A percentile compares a stretch with the other conserved stretches of the same genome.
Evolutionary conservation across 768 basidiomycete genomes (phyloP).

Genomic region (Xerocomellus dryophilus): DNA sequence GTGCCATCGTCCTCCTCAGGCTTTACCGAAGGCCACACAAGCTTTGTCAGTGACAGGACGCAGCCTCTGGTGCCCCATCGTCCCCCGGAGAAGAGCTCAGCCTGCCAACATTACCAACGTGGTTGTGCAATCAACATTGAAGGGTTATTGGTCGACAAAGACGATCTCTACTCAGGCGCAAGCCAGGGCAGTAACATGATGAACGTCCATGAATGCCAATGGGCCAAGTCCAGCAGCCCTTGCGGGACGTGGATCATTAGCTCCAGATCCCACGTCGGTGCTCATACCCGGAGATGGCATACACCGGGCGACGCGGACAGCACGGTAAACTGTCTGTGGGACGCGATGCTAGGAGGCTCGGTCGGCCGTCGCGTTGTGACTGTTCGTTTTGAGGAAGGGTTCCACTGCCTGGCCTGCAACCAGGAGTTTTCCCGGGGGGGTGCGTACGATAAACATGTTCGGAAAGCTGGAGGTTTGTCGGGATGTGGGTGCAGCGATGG

Average conservation of each 20-base stretch:
- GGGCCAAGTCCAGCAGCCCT: background rate
- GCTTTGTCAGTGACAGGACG: too few relatives aligned
- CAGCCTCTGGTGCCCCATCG: background rate
- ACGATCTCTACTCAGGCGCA: background rate
- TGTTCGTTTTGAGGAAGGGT: slow-evolving; percentile 1
- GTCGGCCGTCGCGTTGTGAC: slow-evolving; percentile 5
- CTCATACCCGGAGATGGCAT: slow-evolving; percentile 11
- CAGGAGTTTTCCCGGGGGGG: slow-evolving; percentile 1
- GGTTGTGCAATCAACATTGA: background rate
- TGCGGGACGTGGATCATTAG: slow-evolving; percentile 12
- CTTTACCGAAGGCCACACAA: background rate
- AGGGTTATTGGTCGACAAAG: slow-evolving; percentile 7
- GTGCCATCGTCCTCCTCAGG: background rate
- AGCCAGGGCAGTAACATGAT: background rate
- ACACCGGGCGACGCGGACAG: too few relatives aligned
- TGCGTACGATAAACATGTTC: slow-evolving; percentile 1
- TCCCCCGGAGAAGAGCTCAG: background rate
- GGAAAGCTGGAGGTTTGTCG: background rate
- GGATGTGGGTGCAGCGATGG: background rate
- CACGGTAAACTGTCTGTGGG: slow-evolving; percentile 1
- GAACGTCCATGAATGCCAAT: slow-evolving; percentile 7
- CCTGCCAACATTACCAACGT: background rate
- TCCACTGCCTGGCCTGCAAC: slow-evolving; percentile 3
- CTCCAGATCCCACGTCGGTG: background rate
- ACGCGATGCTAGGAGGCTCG: slow-evolving; percentile 4